Evolutionary conservation across 345 rosid genomes (phyloP), one percentile per base, ranked within the genome.

Genomic region (Aethionema arabicum): DNA sequence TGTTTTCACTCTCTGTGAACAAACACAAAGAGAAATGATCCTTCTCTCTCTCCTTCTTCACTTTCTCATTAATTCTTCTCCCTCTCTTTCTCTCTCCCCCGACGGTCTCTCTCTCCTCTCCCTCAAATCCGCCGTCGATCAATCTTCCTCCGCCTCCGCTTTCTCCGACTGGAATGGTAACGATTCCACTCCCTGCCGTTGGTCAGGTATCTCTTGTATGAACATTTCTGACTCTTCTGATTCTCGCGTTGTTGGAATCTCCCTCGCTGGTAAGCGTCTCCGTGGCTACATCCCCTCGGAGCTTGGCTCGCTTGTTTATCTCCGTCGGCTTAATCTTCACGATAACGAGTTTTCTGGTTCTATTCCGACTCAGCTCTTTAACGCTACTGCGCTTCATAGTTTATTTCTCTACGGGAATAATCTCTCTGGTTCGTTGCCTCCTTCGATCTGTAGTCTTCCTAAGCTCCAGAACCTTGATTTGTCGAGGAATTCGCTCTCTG

Each of bases 241-340:
- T 67, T 79, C 85, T 0, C 88, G 96, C 31, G 97, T 95, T 52
- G 91, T 90, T 16, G 92, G 92, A 11, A 75, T 95, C 60, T 68
- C 92, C 4, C 44, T 88, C 48, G 49, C 99, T 65, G 96, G 82
- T 0, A 80, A 83, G 70, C 65, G 56, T 52, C 89, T 95, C 56
- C 84, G 84, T 4, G 97, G 99, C 1, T 90, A 95, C 21, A 86
- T 90, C 31, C 99, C 99, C 2, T 90, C 97, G 1, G 99, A 95
- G 85, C 86, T 95, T 0, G 97, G 99, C 0, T 82, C 79, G 0
- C 72, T 95, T 5, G 14, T 78, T 8, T 87, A 75, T 59, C 97
- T 93, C 72, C 90, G 99, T 30, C 84, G 96, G 11, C 85, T 93
- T 35, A 93, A 93, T 47, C 85, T 93, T 66, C 99, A 93, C 58